A percentile compares a stretch with the other conserved stretches of the same genome.
Evolutionary conservation across 192 early-diverging fungal genomes (phyloP).

Genomic region (Phycomyces nitens): DNA sequence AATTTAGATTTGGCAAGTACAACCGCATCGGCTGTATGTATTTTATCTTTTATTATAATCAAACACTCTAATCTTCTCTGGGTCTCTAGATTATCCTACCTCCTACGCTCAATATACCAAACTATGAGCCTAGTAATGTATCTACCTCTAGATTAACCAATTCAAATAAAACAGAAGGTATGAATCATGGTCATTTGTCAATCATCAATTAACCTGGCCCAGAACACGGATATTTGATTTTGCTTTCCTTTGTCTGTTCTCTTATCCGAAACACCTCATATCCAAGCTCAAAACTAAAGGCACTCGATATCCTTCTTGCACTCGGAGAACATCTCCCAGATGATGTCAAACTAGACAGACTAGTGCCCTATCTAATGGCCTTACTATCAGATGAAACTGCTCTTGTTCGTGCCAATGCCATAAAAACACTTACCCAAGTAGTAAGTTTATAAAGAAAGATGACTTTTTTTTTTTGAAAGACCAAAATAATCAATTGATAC

Average conservation of each 20-base stretch:
- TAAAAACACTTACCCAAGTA: slow-evolving; percentile 67
- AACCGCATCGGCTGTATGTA: slow-evolving; percentile 25
- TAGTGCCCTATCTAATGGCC: slow-evolving; percentile 74
- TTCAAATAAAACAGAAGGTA: slow-evolving; percentile 17
- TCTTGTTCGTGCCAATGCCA: slow-evolving; percentile 57
- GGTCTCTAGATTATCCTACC: slow-evolving; percentile 21
- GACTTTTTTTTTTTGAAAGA: too few relatives aligned
- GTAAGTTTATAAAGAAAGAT: too few relatives aligned
- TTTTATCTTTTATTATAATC: background rate
- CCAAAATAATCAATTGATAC: background rate
- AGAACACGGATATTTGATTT: slow-evolving; percentile 68
- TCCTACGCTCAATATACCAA: slow-evolving; percentile 34
- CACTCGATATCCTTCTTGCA: slow-evolving; percentile 70
- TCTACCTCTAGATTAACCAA: background rate
- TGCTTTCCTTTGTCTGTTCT: slow-evolving; percentile 65
- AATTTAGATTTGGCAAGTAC: slow-evolving; percentile 16
- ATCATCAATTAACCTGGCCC: too few relatives aligned
- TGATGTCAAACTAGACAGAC: slow-evolving; percentile 67
- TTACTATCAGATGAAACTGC: slow-evolving; percentile 62
- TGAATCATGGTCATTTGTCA: too few relatives aligned
- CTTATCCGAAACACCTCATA: slow-evolving; percentile 66
- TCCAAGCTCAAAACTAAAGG: slow-evolving; percentile 67
- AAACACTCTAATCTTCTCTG: background rate
- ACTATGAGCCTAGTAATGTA: slow-evolving; percentile 10
- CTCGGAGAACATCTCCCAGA: slow-evolving; percentile 65